Evolutionary conservation across 176 grass and related monocot species (phyloP).

Genomic region (Thalia dealbata): DNA sequence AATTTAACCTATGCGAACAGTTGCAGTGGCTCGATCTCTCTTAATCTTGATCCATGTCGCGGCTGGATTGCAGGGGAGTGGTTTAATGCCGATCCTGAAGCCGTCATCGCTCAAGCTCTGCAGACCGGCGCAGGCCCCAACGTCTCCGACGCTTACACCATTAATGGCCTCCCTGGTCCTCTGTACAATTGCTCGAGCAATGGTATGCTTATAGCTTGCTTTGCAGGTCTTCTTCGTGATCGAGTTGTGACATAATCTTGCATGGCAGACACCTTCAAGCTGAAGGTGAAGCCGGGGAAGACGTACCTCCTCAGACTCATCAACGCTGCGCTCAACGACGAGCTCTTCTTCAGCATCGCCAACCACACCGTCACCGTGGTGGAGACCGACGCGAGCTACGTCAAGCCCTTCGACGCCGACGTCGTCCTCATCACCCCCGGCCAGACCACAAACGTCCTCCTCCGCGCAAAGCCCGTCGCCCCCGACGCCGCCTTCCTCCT

Average conservation of each 20-base stretch:
- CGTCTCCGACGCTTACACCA: conserved; percentile 12
- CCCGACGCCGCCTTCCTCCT: conserved; percentile 43
- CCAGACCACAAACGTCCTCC: conserved; percentile 12
- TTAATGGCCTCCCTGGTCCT: conserved; percentile 11
- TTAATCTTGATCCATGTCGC: neutral
- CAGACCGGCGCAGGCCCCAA: conserved; percentile 5
- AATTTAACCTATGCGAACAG: too few relatives aligned
- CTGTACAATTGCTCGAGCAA: conserved; percentile 1
- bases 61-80: conserved; percentile 9
- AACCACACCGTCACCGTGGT: conserved; percentile 17
- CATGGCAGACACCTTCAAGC: neutral
- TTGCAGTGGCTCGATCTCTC: too few relatives aligned
- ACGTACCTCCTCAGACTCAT: conserved; percentile 14
- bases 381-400: conserved; percentile 8
- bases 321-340: conserved; percentile 17
- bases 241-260: neutral
- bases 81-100: conserved; percentile 9
- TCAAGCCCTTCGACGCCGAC: neutral
- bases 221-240: too few relatives aligned
- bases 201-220: too few relatives aligned
- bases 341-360: conserved; percentile 15
- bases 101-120: conserved; percentile 10
- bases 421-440: conserved; percentile 1
- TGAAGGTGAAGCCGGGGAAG: conserved; percentile 14
- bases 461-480: conserved; percentile 15